A percentile compares a stretch with the other conserved stretches of the same genome.
Evolutionary conservation across 2,329 filamentous ascomycete species (phyloP).

Genomic region (Aspergillus nomiae): DNA sequence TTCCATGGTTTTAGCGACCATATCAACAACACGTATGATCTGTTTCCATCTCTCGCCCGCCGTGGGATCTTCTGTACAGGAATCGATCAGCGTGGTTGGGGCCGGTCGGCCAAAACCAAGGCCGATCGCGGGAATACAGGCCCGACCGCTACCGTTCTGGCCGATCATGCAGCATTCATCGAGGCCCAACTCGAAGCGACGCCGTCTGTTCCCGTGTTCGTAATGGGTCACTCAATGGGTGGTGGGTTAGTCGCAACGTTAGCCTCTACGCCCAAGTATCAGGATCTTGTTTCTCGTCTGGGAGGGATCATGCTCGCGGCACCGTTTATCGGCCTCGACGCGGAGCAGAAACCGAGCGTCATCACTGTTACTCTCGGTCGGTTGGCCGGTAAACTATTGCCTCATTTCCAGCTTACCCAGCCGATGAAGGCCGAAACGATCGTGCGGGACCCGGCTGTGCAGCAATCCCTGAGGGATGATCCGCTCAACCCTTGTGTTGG

Average conservation of each 20-base stretch:
- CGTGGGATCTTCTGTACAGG: conserved; percentile 9
- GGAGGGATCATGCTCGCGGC: neutral
- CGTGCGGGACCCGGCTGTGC: conserved; percentile 12
- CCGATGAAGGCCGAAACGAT: conserved; percentile 7
- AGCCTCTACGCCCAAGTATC: neutral
- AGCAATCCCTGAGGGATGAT: conserved; percentile 3
- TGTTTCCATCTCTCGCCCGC: conserved; percentile 7
- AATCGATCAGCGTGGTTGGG: conserved; percentile 14
- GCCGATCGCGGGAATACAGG: conserved; percentile 12
- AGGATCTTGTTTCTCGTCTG: neutral
- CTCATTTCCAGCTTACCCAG: conserved; percentile 9
- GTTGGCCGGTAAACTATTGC: conserved; percentile 1
- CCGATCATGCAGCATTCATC: neutral
- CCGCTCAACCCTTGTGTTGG: neutral
- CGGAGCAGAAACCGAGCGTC: neutral
- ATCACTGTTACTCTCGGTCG: neutral
- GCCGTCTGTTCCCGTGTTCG: neutral
- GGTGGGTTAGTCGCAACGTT: neutral
- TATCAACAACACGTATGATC: conserved; percentile 11
- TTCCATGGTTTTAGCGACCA: conserved; percentile 16
- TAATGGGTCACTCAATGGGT: neutral
- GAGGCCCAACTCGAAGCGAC: neutral
- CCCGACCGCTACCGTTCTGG: conserved; percentile 8
- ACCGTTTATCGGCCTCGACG: neutral
- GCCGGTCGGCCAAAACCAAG: conserved; percentile 8